phyloP scores from a whole-genome alignment of 2,329 filamentous ascomycete species.

The Dactylellina drechsleri region DNA sequence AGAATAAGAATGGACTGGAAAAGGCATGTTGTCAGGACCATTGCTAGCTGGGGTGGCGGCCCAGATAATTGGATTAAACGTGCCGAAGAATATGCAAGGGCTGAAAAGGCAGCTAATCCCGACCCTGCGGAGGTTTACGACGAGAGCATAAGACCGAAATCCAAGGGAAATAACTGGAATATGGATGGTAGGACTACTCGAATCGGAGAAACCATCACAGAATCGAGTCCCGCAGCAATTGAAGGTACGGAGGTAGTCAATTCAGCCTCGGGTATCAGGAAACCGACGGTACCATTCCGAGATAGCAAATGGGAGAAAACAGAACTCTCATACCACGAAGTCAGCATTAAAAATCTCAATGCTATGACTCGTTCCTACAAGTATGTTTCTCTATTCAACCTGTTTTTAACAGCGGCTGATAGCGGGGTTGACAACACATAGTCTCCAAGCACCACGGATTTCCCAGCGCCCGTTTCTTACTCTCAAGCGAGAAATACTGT shows the following conservation, averaged over 20 bases:
- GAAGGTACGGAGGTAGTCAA: background rate
- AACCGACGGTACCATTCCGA: conserved; percentile 72
- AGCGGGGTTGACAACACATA: background rate
- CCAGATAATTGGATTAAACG: conserved; percentile 76
- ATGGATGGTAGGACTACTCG: conserved; percentile 56
- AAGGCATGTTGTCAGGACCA: conserved; percentile 80
- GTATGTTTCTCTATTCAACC: conserved; percentile 24
- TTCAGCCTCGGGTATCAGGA: conserved; percentile 3
- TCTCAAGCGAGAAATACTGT: conserved; percentile 80
- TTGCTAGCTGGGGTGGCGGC: conserved; percentile 79
- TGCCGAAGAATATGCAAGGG: conserved; percentile 78
- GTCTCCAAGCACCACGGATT: conserved; percentile 85
- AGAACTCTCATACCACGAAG: conserved; percentile 78
- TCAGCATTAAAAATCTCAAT: conserved; percentile 83
- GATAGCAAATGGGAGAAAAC: conserved; percentile 78
- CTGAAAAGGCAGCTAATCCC: conserved; percentile 76
- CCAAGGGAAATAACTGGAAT: conserved; percentile 17
- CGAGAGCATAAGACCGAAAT: conserved; percentile 26
- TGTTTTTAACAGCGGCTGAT: background rate
- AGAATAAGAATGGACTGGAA: conserved; percentile 85
- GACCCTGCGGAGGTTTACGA: conserved; percentile 65
- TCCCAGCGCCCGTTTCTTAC: conserved; percentile 93
- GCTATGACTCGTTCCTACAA: conserved; percentile 86
- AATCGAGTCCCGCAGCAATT: background rate
- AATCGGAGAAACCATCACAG: conserved; percentile 60